Conservation (phyloP, 148 eudicot genomes). For the Vaccinium macrocarpon region DNA sequence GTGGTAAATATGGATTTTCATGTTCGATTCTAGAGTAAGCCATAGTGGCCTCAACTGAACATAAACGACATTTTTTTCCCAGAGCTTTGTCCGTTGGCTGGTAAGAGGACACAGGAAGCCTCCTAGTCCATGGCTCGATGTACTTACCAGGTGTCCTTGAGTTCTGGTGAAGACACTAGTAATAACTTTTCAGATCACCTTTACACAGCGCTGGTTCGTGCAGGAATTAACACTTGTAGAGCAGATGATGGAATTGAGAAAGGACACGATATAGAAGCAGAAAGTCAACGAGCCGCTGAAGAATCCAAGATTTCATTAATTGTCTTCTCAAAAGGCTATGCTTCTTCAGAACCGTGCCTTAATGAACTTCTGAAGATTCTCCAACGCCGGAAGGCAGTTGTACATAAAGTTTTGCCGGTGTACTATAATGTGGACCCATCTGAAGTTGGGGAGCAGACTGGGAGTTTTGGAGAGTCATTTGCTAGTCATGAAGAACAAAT, state of each 20-base stretch:
- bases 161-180: neutral
- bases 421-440: slow-evolving; percentile 15
- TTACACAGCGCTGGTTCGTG: slow-evolving; percentile 9
- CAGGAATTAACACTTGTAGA: slow-evolving; percentile 1
- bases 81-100: neutral
- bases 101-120: neutral
- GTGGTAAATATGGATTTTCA: neutral
- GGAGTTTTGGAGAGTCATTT: slow-evolving; percentile 18
- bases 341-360: slow-evolving; percentile 9
- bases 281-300: neutral
- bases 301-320: slow-evolving; percentile 10
- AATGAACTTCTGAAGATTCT: slow-evolving; percentile 11
- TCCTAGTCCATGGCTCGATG: neutral
- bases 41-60: neutral
- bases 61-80: neutral
- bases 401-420: slow-evolving; percentile 7
- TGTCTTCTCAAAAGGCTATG: slow-evolving; percentile 11
- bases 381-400: slow-evolving; percentile 1
- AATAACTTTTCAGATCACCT: slow-evolving; percentile 7
- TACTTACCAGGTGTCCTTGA: slow-evolving; percentile 11
- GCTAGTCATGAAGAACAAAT: slow-evolving; percentile 7
- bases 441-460: slow-evolving; percentile 15
- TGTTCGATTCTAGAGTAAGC: neutral
- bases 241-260: slow-evolving; percentile 5
- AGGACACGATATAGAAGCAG: neutral